phyloP scores from a whole-genome alignment of 2,329 filamentous ascomycete species.

The Macrophomina phaseolina region DNA sequence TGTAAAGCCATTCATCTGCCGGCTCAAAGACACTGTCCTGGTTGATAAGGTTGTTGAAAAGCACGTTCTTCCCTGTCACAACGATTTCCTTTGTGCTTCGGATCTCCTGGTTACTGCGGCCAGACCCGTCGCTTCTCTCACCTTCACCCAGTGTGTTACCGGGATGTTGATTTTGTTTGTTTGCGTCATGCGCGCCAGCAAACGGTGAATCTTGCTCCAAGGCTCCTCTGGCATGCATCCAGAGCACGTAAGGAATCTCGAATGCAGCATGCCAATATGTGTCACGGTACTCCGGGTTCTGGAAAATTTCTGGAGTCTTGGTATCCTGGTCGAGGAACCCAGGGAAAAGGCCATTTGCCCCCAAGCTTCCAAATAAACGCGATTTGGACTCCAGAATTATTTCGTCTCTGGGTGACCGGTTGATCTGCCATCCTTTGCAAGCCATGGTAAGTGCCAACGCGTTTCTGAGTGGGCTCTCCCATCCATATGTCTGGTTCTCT shows the following conservation, averaged over 20 bases:
- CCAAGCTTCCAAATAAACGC: not conserved
- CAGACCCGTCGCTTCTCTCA: not conserved
- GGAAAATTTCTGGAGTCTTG: not conserved
- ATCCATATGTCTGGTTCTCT: not conserved
- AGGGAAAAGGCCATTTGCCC: not conserved
- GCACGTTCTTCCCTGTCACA: not conserved
- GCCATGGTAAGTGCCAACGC: not conserved
- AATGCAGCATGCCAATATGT: conserved; percentile 23
- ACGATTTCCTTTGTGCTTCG: not conserved
- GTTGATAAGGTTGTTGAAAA: conserved; percentile 1
- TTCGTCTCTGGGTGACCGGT: not conserved
- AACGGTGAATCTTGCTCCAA: not conserved
- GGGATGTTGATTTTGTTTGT: not conserved
- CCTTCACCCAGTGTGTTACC: not conserved
- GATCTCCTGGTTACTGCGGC: not conserved
- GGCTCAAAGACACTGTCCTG: not conserved
- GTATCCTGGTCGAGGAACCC: not conserved
- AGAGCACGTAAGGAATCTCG: conserved; percentile 26
- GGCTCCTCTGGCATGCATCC: not conserved
- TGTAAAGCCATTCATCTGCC: conserved; percentile 2
- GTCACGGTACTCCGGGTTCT: not conserved
- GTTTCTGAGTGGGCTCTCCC: not conserved
- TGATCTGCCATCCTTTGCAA: not conserved
- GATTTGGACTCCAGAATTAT: not conserved
- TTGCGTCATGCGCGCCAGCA: not conserved